Percentiles rank a stretch among this genome's conserved stretches.
Evolutionary conservation across 208 protist species (phyloP).

Genomic region (Leishmania major): DNA sequence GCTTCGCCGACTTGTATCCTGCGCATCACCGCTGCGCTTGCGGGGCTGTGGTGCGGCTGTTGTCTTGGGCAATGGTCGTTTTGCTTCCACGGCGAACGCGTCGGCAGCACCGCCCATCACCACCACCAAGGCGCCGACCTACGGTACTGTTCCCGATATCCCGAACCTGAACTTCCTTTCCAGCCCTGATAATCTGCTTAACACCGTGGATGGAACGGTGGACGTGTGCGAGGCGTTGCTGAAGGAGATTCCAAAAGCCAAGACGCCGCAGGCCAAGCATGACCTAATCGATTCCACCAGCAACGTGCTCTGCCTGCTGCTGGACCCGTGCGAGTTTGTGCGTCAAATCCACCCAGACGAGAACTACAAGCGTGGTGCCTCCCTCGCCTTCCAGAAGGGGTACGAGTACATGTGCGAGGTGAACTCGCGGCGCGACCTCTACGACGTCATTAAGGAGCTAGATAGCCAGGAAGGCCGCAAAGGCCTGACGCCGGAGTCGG

Average conservation of each 20-base stretch:
- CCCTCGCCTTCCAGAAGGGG: conserved; percentile 82
- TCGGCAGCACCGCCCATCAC: conserved; percentile 6
- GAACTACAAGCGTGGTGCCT: conserved; percentile 79
- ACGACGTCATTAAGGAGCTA: conserved; percentile 85
- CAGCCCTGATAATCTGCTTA: conserved; percentile 51
- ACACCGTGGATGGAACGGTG: conserved; percentile 77
- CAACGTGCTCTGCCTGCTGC: conserved; percentile 91
- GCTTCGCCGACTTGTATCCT: conserved; percentile 36
- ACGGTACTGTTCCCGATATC: conserved; percentile 47
- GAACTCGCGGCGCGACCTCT: conserved; percentile 86
- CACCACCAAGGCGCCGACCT: not conserved
- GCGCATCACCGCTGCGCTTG: not conserved
- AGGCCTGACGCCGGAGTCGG: conserved; percentile 76
- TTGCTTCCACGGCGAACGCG: not conserved
- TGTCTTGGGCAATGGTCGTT: not conserved
- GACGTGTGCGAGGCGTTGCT: conserved; percentile 77
- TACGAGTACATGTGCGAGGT: conserved; percentile 93
- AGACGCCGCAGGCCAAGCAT: conserved; percentile 81
- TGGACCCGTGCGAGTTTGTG: conserved; percentile 94
- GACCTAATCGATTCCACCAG: conserved; percentile 92
- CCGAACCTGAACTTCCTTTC: conserved; percentile 83
- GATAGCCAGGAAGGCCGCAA: conserved; percentile 63
- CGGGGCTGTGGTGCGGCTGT: not conserved
- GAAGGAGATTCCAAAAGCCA: conserved; percentile 63
- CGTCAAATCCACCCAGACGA: conserved; percentile 89